These are phyloP conservation scores for Clitoria ternatea DNA, from an alignment of 306 rosid species.

Conservation along the genomic window DNA sequence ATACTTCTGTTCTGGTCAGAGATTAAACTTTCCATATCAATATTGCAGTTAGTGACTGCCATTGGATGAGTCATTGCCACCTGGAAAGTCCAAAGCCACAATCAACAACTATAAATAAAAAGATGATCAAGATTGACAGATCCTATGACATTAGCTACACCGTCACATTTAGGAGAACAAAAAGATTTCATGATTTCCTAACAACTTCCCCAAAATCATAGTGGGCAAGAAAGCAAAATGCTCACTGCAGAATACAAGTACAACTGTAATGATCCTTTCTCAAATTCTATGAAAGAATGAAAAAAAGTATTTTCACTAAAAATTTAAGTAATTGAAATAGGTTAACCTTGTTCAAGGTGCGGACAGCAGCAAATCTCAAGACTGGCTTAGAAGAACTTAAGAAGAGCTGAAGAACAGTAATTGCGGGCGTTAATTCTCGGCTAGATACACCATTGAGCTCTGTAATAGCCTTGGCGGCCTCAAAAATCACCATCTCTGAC, in stretches of 20 bases:
- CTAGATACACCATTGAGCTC: constrained; percentile 89
- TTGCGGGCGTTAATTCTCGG: constrained; percentile 93
- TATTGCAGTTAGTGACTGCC: constrained; percentile 99
- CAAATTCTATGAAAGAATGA: background rate
- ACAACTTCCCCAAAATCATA: constrained; percentile 8
- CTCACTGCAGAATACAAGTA: background rate
- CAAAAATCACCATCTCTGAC: constrained; percentile 98
- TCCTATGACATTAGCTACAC: constrained; percentile 1
- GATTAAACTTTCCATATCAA: constrained; percentile 96
- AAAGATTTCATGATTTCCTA: background rate
- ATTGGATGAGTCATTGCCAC: constrained; percentile 99
- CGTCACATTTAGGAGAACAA: background rate
- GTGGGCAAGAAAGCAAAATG: constrained; percentile 10
- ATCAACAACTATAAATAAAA: constrained; percentile 5
- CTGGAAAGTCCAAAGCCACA: constrained; percentile 45
- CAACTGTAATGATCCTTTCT: constrained; percentile 3
- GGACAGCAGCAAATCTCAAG: constrained; percentile 98
- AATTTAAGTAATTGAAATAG: constrained; percentile 9
- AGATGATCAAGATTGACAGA: background rate
- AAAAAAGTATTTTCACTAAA: constrained; percentile 15
- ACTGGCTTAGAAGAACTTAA: constrained; percentile 98
- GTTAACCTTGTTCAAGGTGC: constrained; percentile 88
- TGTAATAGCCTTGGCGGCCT: constrained; percentile 96
- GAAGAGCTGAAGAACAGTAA: constrained; percentile 97
- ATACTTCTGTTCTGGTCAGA: constrained; percentile 97